phyloP scores from a whole-genome alignment of 345 rosid genomes.

The Sisymbrium irio region DNA sequence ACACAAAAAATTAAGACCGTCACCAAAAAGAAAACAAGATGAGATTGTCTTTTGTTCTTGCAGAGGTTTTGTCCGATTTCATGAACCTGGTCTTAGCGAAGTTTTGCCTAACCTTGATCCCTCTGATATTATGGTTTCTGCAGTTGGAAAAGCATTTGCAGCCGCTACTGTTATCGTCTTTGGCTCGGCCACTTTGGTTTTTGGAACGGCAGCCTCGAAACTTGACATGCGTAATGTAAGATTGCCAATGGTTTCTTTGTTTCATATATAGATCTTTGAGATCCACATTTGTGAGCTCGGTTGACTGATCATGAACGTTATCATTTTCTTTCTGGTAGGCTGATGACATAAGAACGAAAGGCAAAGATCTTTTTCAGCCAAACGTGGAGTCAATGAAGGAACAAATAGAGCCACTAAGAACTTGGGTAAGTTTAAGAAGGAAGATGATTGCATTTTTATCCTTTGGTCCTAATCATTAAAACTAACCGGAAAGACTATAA shows the following conservation, averaged over 20 bases:
- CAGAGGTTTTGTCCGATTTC: neutral
- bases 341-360: constrained; percentile 58
- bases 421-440: constrained; percentile 52
- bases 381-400: constrained; percentile 52
- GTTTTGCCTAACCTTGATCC: neutral
- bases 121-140: constrained; percentile 2
- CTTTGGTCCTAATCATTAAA: neutral
- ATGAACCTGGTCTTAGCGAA: neutral
- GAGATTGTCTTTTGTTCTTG: neutral
- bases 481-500: neutral
- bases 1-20: neutral
- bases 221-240: constrained; percentile 64
- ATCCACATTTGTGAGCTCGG: neutral
- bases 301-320: neutral
- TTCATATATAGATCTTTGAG: neutral
- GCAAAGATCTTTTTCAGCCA: constrained; percentile 64
- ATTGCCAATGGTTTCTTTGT: neutral
- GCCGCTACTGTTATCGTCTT: constrained; percentile 69
- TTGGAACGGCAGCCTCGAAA: constrained; percentile 61
- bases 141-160: constrained; percentile 88
- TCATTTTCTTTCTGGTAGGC: constrained; percentile 35
- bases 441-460: neutral
- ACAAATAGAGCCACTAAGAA: constrained; percentile 56
- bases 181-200: constrained; percentile 62
- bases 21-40: neutral